A percentile compares a stretch with the other conserved stretches of the same genome.
Evolutionary conservation across 805 yeast genomes (phyloP).

Genomic region (Scheffersomyces stipitis): DNA sequence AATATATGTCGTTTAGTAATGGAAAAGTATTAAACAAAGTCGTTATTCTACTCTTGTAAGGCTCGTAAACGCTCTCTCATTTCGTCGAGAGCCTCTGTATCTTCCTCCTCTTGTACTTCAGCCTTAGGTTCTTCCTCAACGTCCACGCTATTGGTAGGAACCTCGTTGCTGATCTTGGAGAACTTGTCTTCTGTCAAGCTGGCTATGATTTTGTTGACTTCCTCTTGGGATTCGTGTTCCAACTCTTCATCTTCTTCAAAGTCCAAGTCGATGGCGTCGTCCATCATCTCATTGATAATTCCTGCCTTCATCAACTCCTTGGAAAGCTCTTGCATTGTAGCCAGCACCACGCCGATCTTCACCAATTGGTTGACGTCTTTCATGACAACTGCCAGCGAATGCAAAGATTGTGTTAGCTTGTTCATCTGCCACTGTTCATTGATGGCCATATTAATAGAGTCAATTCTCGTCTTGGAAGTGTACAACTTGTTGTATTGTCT

Average conservation of each 20-base stretch:
- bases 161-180: slow-evolving; percentile 32
- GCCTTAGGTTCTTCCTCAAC: slow-evolving; percentile 15
- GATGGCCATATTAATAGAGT: slow-evolving; percentile 82
- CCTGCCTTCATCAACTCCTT: slow-evolving; percentile 85
- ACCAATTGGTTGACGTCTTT: slow-evolving; percentile 81
- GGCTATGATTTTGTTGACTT: slow-evolving; percentile 59
- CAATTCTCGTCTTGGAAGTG: slow-evolving; percentile 80
- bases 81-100: slow-evolving; percentile 70
- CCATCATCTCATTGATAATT: slow-evolving; percentile 91
- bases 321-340: slow-evolving; percentile 82
- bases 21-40: no score
- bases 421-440: slow-evolving; percentile 89
- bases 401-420: slow-evolving; percentile 79
- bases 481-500: slow-evolving; percentile 74
- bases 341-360: slow-evolving; percentile 72
- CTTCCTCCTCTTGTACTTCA: slow-evolving; percentile 52
- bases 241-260: slow-evolving; percentile 62
- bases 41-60: slow-evolving; percentile 50
- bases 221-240: slow-evolving; percentile 64
- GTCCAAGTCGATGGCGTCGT: slow-evolving; percentile 75
- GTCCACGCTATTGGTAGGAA: slow-evolving; percentile 28
- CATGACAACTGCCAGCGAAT: slow-evolving; percentile 78
- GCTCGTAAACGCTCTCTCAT: slow-evolving; percentile 91
- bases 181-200: slow-evolving; percentile 41
- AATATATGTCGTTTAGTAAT: no score